Conservation (phyloP, 2,329 filamentous ascomycete species). For the Rutstroemia sp. region DNA sequence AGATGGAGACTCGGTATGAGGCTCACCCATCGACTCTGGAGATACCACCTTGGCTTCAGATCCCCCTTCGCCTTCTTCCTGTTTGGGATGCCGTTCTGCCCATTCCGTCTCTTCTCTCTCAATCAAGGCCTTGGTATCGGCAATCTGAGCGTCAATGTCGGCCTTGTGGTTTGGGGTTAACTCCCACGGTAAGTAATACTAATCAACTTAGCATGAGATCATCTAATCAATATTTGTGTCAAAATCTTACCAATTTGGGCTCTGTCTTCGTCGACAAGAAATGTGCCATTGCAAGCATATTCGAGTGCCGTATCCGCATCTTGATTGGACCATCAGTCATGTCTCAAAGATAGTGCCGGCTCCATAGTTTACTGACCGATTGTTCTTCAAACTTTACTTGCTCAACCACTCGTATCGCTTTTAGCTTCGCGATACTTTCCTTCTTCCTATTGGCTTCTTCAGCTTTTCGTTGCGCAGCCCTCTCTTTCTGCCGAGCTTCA, state of each 20-base stretch:
- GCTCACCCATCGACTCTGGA: constrained; percentile 38
- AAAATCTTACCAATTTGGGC: constrained; percentile 62
- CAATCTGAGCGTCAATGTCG: constrained; percentile 62
- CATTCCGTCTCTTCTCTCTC: constrained; percentile 59
- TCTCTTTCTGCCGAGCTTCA: constrained; percentile 73
- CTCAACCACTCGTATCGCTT: constrained; percentile 54
- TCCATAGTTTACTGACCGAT: constrained; percentile 49
- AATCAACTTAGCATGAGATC: constrained; percentile 16
- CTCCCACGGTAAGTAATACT: constrained; percentile 88
- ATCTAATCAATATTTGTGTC: too few species aligned
- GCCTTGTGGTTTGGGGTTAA: constrained; percentile 61
- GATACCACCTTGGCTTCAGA: constrained; percentile 21
- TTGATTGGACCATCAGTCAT: constrained; percentile 8
- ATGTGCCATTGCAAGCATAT: constrained; percentile 62
- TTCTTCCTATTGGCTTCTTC: constrained; percentile 62
- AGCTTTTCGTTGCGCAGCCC: constrained; percentile 62
- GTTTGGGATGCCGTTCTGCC: constrained; percentile 37
- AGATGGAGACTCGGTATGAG: constrained; percentile 34
- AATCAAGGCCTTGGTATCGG: constrained; percentile 55
- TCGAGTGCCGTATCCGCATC: constrained; percentile 64
- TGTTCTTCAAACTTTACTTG: constrained; percentile 70
- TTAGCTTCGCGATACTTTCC: constrained; percentile 57
- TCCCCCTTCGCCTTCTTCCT: constrained; percentile 24
- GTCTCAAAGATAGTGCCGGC: background rate
- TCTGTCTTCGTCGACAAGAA: constrained; percentile 65